Conservation (phyloP, 2,329 filamentous ascomycete species). For the Capronia epimyces region DNA sequence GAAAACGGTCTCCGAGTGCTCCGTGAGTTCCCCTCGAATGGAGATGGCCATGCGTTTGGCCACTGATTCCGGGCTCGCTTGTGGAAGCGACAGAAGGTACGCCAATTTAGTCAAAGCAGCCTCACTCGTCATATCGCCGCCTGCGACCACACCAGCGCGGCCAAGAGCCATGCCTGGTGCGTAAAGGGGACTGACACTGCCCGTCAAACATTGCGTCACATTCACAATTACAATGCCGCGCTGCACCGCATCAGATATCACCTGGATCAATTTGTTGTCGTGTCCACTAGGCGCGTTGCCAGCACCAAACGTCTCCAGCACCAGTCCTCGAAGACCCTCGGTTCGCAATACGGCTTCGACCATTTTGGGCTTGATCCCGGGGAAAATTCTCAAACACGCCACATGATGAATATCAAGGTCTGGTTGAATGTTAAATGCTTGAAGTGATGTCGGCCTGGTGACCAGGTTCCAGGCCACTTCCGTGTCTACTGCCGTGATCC, state of each 20-base stretch:
- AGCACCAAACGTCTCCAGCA: conserved; percentile 88
- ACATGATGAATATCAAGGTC: conserved; percentile 82
- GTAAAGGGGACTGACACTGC: conserved; percentile 72
- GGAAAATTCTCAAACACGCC: conserved; percentile 82
- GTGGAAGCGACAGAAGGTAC: conserved; percentile 69
- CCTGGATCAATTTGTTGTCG: conserved; percentile 71
- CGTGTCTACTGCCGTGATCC: conserved; percentile 73
- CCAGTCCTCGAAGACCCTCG: conserved; percentile 70
- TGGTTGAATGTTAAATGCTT: conserved; percentile 67
- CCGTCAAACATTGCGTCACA: conserved; percentile 75
- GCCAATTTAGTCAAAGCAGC: conserved; percentile 86
- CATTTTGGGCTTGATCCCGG: conserved; percentile 90
- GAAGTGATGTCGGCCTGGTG: conserved; percentile 65
- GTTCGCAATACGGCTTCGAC: conserved; percentile 74
- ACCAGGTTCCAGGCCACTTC: conserved; percentile 76
- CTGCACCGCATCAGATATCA: conserved; percentile 69
- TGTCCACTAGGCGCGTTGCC: conserved; percentile 82
- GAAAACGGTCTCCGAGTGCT: conserved; percentile 66
- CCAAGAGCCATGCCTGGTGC: conserved; percentile 72
- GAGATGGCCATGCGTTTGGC: conserved; percentile 65
- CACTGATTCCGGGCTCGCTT: conserved; percentile 60
- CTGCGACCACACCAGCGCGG: conserved; percentile 79
- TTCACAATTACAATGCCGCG: conserved; percentile 83
- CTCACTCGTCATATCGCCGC: conserved; percentile 63
- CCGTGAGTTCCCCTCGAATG: conserved; percentile 79